Percentiles rank a stretch among this genome's conserved stretches.
These are phyloP conservation scores for Sclerotinia subarctica DNA, from an alignment of 2,329 filamentous ascomycete species.

Conservation along the genomic window DNA sequence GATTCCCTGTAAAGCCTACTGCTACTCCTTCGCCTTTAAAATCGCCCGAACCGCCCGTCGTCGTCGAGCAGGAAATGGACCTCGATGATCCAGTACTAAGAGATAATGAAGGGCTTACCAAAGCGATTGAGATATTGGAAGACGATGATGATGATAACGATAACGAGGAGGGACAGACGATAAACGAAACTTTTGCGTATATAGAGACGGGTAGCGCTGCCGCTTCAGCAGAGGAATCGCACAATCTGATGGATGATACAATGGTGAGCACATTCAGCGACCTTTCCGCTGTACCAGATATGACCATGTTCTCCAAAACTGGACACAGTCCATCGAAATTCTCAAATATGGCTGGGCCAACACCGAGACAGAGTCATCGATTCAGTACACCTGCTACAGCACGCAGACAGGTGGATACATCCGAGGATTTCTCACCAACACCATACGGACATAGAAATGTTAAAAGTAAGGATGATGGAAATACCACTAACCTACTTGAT, in stretches of 20 bases:
- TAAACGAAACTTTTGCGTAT: slow-evolving; percentile 34
- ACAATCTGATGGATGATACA: slow-evolving; percentile 39
- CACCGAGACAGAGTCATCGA: slow-evolving; percentile 31
- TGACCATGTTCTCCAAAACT: slow-evolving; percentile 77
- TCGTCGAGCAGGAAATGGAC: slow-evolving; percentile 29
- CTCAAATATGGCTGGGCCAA: slow-evolving; percentile 43
- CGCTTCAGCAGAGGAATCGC: slow-evolving; percentile 19
- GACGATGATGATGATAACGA: slow-evolving; percentile 42
- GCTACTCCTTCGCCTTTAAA: slow-evolving; percentile 38
- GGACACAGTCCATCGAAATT: slow-evolving; percentile 61
- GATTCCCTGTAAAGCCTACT: slow-evolving; percentile 58
- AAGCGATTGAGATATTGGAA: slow-evolving; percentile 61
- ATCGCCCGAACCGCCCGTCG: slow-evolving; percentile 24
- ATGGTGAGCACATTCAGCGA: slow-evolving; percentile 58
- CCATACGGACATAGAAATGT: slow-evolving; percentile 40
- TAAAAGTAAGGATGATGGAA: slow-evolving; percentile 40
- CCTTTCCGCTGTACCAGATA: slow-evolving; percentile 85
- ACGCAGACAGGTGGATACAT: slow-evolving; percentile 28
- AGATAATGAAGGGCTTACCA: slow-evolving; percentile 55
- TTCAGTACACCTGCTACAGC: slow-evolving; percentile 36
- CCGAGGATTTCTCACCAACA: slow-evolving; percentile 40
- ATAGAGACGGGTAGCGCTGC: slow-evolving; percentile 38
- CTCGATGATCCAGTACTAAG: slow-evolving; percentile 51
- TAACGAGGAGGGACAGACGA: slow-evolving; percentile 30
- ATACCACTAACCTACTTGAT: slow-evolving; percentile 78